Conservation (phyloP, 805 yeast species). For the Jamesozyma jinghongensis region DNA sequence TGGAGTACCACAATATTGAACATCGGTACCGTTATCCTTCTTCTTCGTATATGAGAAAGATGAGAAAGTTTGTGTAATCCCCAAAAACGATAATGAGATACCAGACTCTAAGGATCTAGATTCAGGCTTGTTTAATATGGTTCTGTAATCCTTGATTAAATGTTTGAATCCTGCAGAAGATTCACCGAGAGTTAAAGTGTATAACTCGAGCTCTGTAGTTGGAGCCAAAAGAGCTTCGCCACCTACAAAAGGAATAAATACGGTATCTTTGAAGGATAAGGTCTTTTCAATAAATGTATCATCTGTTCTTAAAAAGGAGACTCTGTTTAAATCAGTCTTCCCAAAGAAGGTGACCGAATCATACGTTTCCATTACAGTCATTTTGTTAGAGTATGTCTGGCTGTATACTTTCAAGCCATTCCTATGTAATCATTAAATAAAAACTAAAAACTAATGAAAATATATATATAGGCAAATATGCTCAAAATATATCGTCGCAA, state of each 20-base stretch:
- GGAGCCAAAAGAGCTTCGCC: slow-evolving; percentile 20
- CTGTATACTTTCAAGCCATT: too few species aligned
- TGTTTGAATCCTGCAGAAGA: not conserved
- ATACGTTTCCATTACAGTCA: too few species aligned
- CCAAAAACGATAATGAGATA: slow-evolving; percentile 20
- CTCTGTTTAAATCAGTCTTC: slow-evolving; percentile 43
- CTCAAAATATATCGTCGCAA: too few species aligned
- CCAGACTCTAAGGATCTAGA: slow-evolving; percentile 12
- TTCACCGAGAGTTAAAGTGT: not conserved
- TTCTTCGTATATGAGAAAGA: slow-evolving; percentile 8
- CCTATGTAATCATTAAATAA: too few species aligned
- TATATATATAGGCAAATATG: too few species aligned
- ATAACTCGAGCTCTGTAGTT: not conserved
- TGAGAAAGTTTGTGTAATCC: slow-evolving; percentile 6
- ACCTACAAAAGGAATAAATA: slow-evolving; percentile 33
- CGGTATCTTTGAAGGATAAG: slow-evolving; percentile 34
- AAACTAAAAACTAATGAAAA: not conserved
- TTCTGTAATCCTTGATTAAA: not conserved
- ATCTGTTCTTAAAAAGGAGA: slow-evolving; percentile 48
- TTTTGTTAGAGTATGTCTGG: not conserved
- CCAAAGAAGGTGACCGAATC: slow-evolving; percentile 32
- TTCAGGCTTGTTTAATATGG: slow-evolving; percentile 8
- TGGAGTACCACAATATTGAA: slow-evolving; percentile 50
- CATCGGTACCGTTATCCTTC: slow-evolving; percentile 30
- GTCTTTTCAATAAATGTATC: slow-evolving; percentile 38